Evolutionary conservation across 257 asterid species (phyloP).

Genomic region (Ophiorrhiza pumila): DNA sequence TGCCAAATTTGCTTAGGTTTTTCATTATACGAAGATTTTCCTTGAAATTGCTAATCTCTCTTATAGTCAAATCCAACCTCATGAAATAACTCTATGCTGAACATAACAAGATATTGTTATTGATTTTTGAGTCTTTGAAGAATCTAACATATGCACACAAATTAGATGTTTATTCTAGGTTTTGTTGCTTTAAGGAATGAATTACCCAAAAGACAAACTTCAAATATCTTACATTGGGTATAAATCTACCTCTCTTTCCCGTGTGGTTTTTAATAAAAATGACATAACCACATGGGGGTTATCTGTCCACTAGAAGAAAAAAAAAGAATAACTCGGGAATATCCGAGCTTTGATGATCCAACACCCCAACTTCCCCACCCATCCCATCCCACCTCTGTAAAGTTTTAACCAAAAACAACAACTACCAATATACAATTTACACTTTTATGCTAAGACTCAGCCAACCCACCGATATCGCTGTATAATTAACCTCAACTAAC

Average conservation of each 20-base stretch:
- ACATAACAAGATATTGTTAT: too few species aligned
- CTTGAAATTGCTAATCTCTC: too few species aligned
- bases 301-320: constrained; percentile 14
- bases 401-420: constrained; percentile 40
- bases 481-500: constrained; percentile 25
- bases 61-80: too few species aligned
- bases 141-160: not conserved
- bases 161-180: not conserved
- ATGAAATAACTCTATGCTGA: too few species aligned
- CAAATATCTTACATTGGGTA: constrained; percentile 11
- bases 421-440: constrained; percentile 82
- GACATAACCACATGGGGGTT: constrained; percentile 36
- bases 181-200: not conserved
- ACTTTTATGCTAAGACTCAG: constrained; percentile 19
- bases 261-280: constrained; percentile 34
- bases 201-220: constrained; percentile 10
- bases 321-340: constrained; percentile 25
- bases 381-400: constrained; percentile 30
- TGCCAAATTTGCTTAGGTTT: too few species aligned
- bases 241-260: constrained; percentile 26
- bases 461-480: constrained; percentile 29
- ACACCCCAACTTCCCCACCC: constrained; percentile 17
- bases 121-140: too few species aligned
- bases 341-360: constrained; percentile 27
- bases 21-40: too few species aligned